Evolutionary conservation across 352 stramenopile species (phyloP).

Genomic region (Pythium periplocum): DNA sequence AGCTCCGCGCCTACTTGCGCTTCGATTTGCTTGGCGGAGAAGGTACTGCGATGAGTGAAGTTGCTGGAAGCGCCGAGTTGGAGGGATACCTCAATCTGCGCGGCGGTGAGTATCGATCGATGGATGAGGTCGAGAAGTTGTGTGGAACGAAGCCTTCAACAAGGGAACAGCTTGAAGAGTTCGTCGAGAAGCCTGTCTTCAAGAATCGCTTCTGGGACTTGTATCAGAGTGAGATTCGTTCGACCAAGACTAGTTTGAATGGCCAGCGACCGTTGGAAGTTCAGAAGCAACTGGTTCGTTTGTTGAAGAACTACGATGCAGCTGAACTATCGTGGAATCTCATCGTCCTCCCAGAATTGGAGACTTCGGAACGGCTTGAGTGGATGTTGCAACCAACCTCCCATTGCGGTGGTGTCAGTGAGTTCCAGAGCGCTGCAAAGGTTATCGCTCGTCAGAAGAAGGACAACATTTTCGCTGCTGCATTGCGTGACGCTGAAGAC

Average conservation of each 20-base stretch:
- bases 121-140: constrained; percentile 27
- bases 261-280: constrained; percentile 22
- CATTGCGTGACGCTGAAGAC: constrained; percentile 19
- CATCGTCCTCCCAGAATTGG: constrained; percentile 21
- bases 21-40: constrained; percentile 15
- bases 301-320: constrained; percentile 30
- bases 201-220: constrained; percentile 25
- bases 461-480: constrained; percentile 21
- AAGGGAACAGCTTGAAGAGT: constrained; percentile 20
- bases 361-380: constrained; percentile 10
- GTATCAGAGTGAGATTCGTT: constrained; percentile 26
- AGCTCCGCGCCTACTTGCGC: constrained; percentile 68
- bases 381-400: constrained; percentile 23
- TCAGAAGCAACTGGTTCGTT: constrained; percentile 31
- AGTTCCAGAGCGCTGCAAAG: constrained; percentile 30
- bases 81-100: constrained; percentile 30
- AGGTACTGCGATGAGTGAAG: constrained; percentile 8
- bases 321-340: constrained; percentile 22
- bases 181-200: constrained; percentile 18
- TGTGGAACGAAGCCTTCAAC: constrained; percentile 20
- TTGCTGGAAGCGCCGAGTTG: constrained; percentile 18
- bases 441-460: constrained; percentile 24
- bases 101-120: constrained; percentile 26
- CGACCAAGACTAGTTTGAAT: constrained; percentile 9
- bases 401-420: constrained; percentile 28